Evolutionary conservation across 495 filamentous ascomycete species (phyloP), one percentile per base, ranked within the genome.

Genomic region (Chaetomium cochliodes): DNA sequence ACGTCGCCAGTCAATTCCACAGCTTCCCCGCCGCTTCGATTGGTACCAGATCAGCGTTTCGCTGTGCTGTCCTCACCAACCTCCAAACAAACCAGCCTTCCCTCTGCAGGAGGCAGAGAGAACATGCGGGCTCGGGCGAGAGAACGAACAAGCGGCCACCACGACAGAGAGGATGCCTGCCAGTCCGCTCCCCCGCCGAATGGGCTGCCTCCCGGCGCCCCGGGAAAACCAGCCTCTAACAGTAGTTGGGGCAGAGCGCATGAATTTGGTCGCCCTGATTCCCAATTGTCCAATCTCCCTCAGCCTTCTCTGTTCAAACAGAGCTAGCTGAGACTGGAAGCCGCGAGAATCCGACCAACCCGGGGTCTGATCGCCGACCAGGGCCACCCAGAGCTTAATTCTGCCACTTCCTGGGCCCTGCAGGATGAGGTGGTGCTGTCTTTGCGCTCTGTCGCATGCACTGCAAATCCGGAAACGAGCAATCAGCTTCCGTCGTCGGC

Each of bases 291-390:
- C 65, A 67, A 68, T 65, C 66, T 65, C 62, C 55, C 37, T 1
- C 51, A n/a, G 12, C 22, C 37, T 58, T 37, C 22, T 49, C 57
- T 59, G 13, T 26, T 13, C 26, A 44, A 44, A 44, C 3, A 5
- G 42, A 11, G 33, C 58, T 11, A 49, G 33, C 58, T 50, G 42
- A 47, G 44, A 50, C 58, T 33, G 56, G 56, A 20, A 8, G 25
- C 12, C 51, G 26, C 26, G n/a, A 16, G 5, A 37, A 41, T 18
- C 60, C 46, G 33, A 9, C 60, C 60, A 55, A 47, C 57, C 62
- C 54, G 50, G 39, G 18, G 62, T 55, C 58, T 65, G 66, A 68
- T 68, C 66, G 62, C 59, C 66, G 58, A 60, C 62, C 52, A 62
- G 66, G 66, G 60, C 51, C 30, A n/a, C 20, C 46, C 20, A 41